Base-by-base conservation (phyloP, 345 rosid genomes). In the Citrus hindsii region DNA sequence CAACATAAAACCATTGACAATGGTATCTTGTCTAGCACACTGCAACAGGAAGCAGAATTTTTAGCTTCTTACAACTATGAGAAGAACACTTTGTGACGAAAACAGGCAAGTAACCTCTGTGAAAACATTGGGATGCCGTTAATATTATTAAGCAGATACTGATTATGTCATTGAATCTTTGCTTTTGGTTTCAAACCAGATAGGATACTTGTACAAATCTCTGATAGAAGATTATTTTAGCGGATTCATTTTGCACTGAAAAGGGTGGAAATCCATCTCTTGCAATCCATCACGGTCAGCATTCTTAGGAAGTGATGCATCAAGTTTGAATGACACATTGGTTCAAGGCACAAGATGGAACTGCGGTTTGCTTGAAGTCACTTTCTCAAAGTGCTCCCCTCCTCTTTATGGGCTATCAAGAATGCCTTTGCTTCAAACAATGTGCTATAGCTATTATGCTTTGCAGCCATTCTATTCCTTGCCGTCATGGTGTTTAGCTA, bases 161-260 rank as follows among this genome's bases (percentile, higher is more conserved):
- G 21, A 63, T 68, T 32, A 56, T 56, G 12, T 30, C 48, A 33
- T 56, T 32, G 58, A 72, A 33, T 30, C 28, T n/a, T n/a, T 21
- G 9, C 35, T 22, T 28, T 72, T 33, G 13, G 75, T 14, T 56
- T 56, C 28, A 56, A n/a, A 56, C 46, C 83, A 82, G 87, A 61
- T 84, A 8, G 85, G 79, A 32, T 84, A 76, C 40, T 21, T 61
- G 12, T 79, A 82, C 38, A n/a, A 67, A 3, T 69, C 83, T 6
- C n/a, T 82, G 7, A 24, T 76, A 9, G 85, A 84, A 74, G 87
- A 84, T 77, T 81, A 67, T 65, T 81, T 81, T 12, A 73, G 81
- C 2, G 83, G 84, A 28, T 79, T 84, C 46, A 55, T 27, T 3
- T 67, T 84, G 32, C 85, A 84, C 33, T 76, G 81, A 55, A 68